phyloP scores from a whole-genome alignment of 164 flowering plant genomes.

The Vitis amurensis region DNA sequence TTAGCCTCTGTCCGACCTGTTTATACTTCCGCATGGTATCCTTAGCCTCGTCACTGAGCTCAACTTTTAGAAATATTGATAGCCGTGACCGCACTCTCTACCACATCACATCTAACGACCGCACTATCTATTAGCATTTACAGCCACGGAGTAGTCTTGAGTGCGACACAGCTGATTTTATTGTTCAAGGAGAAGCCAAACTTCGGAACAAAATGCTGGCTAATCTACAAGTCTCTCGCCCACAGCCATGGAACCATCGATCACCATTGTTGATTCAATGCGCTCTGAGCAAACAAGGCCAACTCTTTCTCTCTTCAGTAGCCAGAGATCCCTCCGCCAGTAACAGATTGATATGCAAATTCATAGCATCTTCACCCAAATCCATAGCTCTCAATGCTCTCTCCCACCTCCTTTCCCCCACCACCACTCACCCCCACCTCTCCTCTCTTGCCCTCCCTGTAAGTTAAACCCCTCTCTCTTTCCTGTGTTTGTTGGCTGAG shows the following conservation, averaged over 20 bases:
- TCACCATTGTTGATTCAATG: background rate
- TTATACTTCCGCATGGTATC: no score
- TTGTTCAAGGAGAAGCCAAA: no score
- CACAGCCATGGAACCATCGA: constrained; percentile 5
- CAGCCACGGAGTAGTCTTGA: no score
- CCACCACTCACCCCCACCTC: constrained; percentile 35
- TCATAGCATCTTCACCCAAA: constrained; percentile 61
- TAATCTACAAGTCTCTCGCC: background rate
- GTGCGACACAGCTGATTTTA: no score
- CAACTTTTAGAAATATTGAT: no score
- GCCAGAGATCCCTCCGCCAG: constrained; percentile 35
- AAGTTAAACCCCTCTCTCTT: constrained; percentile 20
- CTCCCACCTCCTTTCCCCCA: constrained; percentile 63
- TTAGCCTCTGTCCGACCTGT: no score
- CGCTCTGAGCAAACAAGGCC: constrained; percentile 51
- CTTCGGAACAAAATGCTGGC: no score
- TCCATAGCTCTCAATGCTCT: constrained; percentile 59
- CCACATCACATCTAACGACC: no score
- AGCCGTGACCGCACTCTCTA: no score
- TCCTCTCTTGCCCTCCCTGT: constrained; percentile 66
- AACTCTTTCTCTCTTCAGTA: constrained; percentile 54
- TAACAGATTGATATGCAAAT: constrained; percentile 53
- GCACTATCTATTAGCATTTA: no score
- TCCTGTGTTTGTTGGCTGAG: background rate
- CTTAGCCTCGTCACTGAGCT: no score